Base-by-base conservation (phyloP, 2,329 filamentous ascomycete species). In the Fusarium equiseti region DNA sequence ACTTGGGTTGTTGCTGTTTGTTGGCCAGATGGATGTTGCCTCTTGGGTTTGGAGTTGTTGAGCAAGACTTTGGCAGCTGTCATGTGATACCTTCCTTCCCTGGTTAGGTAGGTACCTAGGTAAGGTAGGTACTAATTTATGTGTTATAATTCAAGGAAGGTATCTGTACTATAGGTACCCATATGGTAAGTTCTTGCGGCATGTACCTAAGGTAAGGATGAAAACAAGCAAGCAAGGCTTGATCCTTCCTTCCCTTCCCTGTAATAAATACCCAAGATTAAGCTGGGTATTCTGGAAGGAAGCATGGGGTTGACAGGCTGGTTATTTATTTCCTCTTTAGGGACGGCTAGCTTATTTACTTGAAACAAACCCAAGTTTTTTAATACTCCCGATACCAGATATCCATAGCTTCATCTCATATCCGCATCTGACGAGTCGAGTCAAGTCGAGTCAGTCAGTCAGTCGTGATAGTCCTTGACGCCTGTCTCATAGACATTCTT, bases 281-380 rank as follows among this genome's bases (percentile, higher is more conserved):
- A 52, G 50, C 32, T 52, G 15, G 16, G 24, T 65, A 40, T 71
- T 71, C 55, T 71, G 60, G 68, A 69, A 71, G 51, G 59, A 42
- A 46, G 40, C 51, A 46, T 65, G 44, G 45, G 32, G 40, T 18
- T 43, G 24, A 27, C 45, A 55, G 42, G 51, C 44, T 32, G 22
- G 46, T 55, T n/a, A 60, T 60, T 55, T 22, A 50, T 60, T 60
- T 57, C 63, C 67, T 56, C 44, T 68, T 38, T 26, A 31, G 43
- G 26, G 46, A 43, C 32, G 26, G 48, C 15, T 29, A 45, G 32
- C 46, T 40, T 16, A 7, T 38, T 26, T 13, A 54, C 29, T 51
- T 48, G 38, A 43, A 27, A 40, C 32, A n/a, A 53, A 32, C 43
- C 52, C 55, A 50, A 59, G 40, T 55, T 20, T 44, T 16, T 43